Evolutionary conservation across 495 filamentous ascomycete species (phyloP), one percentile per base, ranked within the genome.

Genomic region (Peziza echinospora): DNA sequence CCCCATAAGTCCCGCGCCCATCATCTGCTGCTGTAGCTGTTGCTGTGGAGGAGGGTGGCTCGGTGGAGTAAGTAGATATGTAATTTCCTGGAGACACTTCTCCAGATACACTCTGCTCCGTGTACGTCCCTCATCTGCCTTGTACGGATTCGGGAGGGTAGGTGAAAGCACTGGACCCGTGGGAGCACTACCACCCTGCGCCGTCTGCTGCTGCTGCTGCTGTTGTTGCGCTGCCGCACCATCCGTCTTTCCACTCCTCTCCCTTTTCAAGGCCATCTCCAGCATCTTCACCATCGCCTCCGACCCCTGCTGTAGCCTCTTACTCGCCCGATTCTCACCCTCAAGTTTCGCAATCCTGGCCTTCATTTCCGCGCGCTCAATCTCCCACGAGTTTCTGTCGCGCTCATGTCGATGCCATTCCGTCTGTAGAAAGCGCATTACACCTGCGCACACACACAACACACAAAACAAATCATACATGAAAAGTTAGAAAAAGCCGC

Each of bases 351-450:
- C 89, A 64, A 97, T 94, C 61, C 87, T 77, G 51, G 82, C 84
- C 65, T 93, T 96, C 89, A 97, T 97, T 68, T 96, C 89, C 49
- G 91, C 89, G 58, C 83, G 77, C 65, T 97, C 89, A 60, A 97
- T 97, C 58, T 96, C 89, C 89, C 89, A 99, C 19, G 83, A 80
- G 63, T 99, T 99, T 55, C 91, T 79, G 56, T 93, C 91, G 64
- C 89, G 82, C 62, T 99, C 89, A 58, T 96, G 87, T 52, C 83
- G 78, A 63, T 99, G 91, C 89, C 89, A 96, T 73, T 99, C 89
- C 26, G 86, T 87, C 67, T 96, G 91, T 26, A 99, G 76, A 62
- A 96, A 96, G 61, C 89, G 85, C 89, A 99, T 99, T 26, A 99
- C 89, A 58, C 89, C 87, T 96, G 53, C 26, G 40, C 21, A 21